Base-by-base conservation (phyloP, 108 stramenopile species). In the Poteriospumella lacustris region DNA sequence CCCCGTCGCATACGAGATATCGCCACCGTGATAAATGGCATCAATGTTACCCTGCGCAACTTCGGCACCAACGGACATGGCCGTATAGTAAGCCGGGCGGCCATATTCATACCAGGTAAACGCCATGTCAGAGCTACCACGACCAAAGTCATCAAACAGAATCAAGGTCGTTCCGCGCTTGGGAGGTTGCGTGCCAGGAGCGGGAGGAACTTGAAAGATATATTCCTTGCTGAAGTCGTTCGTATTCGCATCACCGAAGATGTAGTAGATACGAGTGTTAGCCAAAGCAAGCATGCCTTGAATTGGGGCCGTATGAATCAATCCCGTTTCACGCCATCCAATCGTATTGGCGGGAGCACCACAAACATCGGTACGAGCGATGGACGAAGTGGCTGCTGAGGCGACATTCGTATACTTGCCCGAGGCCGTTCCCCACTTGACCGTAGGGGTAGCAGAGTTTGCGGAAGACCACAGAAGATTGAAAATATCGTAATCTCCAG, bases 91-190 rank as follows among this genome's bases (percentile, higher is more conserved):
- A 28, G 59, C 59, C 24, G 77, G 59, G n/a, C 58, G 26, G 1
- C 77, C 77, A 58, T 78, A 78, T 26, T 78, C 59, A 36, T 41
- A 1, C 77, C 77, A 78, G 3, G 77, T 78, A 58, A 39, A 31
- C 1, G 59, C 12, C 1, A 1, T 33, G 58, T 78, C 77, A 2
- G 26, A 1, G 24, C 26, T 43, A 26, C 77, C 77, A 2, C 77
- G 62, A 24, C 77, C 77, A 2, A 78, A 1, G 43, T 78, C 77
- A 38, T 31, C 77, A 59, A 12, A 78, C 2, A 78, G n/a, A 29
- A 62, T 1, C 2, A 78, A 26, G 9, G 1, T 2, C 2, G 52
- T 67, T 9, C 12, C 12, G 19, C 64, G 64, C 9, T 38, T 67
- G 15, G 31, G 19, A 40, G 64, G 64, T 19, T 67, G 64, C 64